Evolutionary conservation across 1,284 basidiomycete species (phyloP), one percentile per base, ranked within the genome.

Genomic region (Volvariella surrecta): DNA sequence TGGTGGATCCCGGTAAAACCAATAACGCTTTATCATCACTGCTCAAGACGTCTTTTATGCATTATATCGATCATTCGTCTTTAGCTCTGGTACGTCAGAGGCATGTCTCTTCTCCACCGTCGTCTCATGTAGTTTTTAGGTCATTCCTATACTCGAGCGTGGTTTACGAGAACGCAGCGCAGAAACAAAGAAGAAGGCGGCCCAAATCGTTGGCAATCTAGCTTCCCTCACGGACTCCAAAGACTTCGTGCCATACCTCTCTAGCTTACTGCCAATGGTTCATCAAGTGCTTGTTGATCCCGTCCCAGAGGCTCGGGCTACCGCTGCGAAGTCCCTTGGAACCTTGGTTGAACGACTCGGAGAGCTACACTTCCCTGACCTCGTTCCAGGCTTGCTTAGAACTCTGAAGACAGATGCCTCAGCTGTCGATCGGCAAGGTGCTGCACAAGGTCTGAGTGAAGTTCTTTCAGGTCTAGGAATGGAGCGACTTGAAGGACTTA

Each of bases 51-150:
- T 92, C 91, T 4, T 99, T 99, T 65, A 89, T 93, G 65, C 96
- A 99, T 60, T 98, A 97, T 58, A 95, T 99, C 53, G 96, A 99
- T 55, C 89, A 94, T 40, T 96, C 96, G 0, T 99, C 96, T 2
- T 70, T 99, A n/a, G 96, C 96, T 15, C 67, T 99, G 54, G 90
- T 91, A 48, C 54, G 79, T 63, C 40, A 15, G 32, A 24, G 35
- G 28, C 17, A 19, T 4, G 38, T 8, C 18, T 40, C 41, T 18
- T 42, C 47, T 6, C 38, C 43, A 10, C 15, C 2, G 40, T 11
- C 42, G 18, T 40, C 32, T 31, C 31, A 19, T 31, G 50, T 1
- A 46, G 28, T 16, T 17, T 16, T 3, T 43, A 91, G 89, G 83
- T 99, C 44, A 82, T 99, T 49, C 96, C 96, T 1, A 96, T 99